phyloP scores from a whole-genome alignment of 352 stramenopile genomes.

The Globisporangium rhizosaccharum region DNA sequence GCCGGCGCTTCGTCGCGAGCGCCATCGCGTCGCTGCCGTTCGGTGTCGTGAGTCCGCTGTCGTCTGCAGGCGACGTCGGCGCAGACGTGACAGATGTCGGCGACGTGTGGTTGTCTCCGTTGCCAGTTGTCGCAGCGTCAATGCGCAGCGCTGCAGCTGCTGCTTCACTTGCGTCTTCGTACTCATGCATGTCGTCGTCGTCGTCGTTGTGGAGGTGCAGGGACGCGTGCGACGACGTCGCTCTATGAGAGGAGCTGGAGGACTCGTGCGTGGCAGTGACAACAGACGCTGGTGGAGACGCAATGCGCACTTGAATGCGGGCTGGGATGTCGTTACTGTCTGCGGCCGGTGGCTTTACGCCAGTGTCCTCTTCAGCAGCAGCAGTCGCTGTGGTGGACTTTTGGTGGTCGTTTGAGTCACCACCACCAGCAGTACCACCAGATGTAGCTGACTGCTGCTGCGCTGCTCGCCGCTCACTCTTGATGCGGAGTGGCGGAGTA shows the following conservation, averaged over 20 bases:
- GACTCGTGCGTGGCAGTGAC: no score
- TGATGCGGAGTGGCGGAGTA: neutral
- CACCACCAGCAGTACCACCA: no score
- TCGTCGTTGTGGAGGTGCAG: neutral
- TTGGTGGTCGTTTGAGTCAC: neutral
- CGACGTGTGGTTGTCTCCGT: constrained; percentile 13
- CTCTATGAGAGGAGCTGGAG: no score
- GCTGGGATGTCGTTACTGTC: neutral
- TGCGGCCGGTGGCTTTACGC: neutral
- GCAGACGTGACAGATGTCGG: constrained; percentile 27
- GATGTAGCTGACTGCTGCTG: neutral
- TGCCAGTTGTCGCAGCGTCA: constrained; percentile 19
- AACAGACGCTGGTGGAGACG: constrained; percentile 1
- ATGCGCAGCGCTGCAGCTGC: constrained; percentile 25
- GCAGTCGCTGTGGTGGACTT: neutral
- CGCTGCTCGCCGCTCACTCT: neutral
- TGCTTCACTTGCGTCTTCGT: neutral
- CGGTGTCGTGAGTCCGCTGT: constrained; percentile 25
- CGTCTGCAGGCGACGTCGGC: constrained; percentile 28
- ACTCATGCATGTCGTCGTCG: neutral
- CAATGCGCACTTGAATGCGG: constrained; percentile 7
- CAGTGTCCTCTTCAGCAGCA: neutral
- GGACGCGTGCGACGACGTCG: neutral
- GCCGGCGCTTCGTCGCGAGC: constrained; percentile 24
- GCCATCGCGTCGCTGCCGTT: constrained; percentile 17